Conservation (phyloP, 2,329 filamentous ascomycete species). For the Aspergillus sp. region DNA sequence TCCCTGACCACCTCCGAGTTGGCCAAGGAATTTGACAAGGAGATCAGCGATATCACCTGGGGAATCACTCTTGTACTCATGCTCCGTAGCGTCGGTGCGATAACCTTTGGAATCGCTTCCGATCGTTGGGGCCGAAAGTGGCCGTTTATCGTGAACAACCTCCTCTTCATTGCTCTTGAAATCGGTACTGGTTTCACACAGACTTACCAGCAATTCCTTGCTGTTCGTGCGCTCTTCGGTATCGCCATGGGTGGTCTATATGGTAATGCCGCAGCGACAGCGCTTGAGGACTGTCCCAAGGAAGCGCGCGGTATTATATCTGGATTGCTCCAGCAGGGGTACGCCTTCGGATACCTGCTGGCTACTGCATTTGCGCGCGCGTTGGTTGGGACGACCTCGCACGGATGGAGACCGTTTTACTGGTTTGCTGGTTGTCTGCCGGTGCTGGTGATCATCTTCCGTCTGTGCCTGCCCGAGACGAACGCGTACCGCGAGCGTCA, state of each 20-base stretch:
- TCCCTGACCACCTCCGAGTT: constrained; percentile 60
- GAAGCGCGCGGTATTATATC: constrained; percentile 64
- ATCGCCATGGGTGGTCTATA: constrained; percentile 69
- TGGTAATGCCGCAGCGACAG: constrained; percentile 65
- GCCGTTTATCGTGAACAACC: constrained; percentile 65
- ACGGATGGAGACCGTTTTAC: constrained; percentile 83
- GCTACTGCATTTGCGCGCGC: constrained; percentile 40
- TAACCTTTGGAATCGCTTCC: constrained; percentile 58
- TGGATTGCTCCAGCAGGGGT: constrained; percentile 67
- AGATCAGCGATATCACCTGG: constrained; percentile 65
- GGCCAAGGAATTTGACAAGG: constrained; percentile 57
- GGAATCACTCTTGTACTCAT: constrained; percentile 62
- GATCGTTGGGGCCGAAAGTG: constrained; percentile 63
- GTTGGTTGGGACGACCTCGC: constrained; percentile 59
- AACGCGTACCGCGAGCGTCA: constrained; percentile 70
- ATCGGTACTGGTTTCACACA: constrained; percentile 64
- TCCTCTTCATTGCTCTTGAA: constrained; percentile 65
- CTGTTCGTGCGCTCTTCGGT: constrained; percentile 63
- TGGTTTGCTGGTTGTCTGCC: constrained; percentile 88
- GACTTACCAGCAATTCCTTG: constrained; percentile 63
- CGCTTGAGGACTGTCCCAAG: constrained; percentile 64
- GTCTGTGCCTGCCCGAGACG: constrained; percentile 79
- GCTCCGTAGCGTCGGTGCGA: constrained; percentile 63
- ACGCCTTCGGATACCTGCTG: constrained; percentile 68
- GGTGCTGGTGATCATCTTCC: constrained; percentile 77